Evolutionary conservation across 148 eudicot genomes (phyloP).

Genomic region (Rhododendron henanense): DNA sequence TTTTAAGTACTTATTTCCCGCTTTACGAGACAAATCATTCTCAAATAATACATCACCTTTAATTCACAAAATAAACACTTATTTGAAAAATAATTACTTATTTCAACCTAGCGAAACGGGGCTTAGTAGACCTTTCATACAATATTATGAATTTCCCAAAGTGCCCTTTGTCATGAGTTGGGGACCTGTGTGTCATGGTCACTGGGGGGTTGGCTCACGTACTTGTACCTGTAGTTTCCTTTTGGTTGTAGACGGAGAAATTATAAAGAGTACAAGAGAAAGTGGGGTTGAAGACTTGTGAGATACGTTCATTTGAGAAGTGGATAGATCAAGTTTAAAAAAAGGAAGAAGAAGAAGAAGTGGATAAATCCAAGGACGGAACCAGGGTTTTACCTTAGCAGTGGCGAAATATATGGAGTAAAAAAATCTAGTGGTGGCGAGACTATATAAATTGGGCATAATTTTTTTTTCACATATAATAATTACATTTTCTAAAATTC

Average conservation of each 20-base stretch:
- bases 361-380: background rate
- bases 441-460: too few relatives aligned
- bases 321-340: background rate
- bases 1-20: too few relatives aligned
- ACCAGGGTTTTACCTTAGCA: too few relatives aligned
- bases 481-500: too few relatives aligned
- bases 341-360: background rate
- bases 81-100: too few relatives aligned
- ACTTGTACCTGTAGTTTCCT: constrained; percentile 10
- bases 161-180: background rate
- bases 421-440: too few relatives aligned
- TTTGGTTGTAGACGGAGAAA: background rate
- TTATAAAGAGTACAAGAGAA: background rate
- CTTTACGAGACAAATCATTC: too few relatives aligned
- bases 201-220: constrained; percentile 37
- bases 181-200: background rate
- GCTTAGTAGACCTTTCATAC: background rate
- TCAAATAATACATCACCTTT: too few relatives aligned
- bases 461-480: too few relatives aligned
- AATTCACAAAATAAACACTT: too few relatives aligned
- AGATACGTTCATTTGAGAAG: background rate
- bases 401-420: too few relatives aligned
- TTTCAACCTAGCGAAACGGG: too few relatives aligned
- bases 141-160: background rate
- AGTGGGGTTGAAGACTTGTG: background rate